A percentile compares a stretch with the other conserved stretches of the same genome.
These are phyloP conservation scores for Arctium minus DNA, from an alignment of 129 eudicot genomes.

Conservation along the genomic window DNA sequence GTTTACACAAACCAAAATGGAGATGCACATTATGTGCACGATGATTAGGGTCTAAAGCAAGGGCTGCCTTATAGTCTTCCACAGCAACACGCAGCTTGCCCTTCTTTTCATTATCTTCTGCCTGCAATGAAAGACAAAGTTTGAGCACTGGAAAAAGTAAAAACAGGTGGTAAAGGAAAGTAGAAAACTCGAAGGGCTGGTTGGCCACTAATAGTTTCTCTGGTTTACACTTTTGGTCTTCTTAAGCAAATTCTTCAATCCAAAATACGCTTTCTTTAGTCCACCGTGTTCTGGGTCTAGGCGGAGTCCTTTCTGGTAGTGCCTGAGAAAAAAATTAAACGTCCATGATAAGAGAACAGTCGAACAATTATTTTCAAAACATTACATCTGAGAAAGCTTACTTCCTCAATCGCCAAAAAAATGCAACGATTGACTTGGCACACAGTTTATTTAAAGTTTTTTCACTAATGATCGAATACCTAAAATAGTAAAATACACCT, in stretches of 20 bases:
- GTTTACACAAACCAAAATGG: slow-evolving; percentile 86
- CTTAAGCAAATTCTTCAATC: slow-evolving; percentile 72
- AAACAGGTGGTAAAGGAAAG: not conserved
- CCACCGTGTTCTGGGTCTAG: slow-evolving; percentile 91
- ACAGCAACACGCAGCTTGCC: slow-evolving; percentile 86
- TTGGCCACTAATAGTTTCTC: not conserved
- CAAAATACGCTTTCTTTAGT: slow-evolving; percentile 86
- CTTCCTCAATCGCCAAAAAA: not conserved
- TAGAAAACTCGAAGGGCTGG: not conserved
- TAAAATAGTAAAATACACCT: not conserved
- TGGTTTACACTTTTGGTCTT: slow-evolving; percentile 74
- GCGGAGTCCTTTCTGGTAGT: slow-evolving; percentile 96
- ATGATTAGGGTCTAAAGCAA: slow-evolving; percentile 72
- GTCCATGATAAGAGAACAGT: not conserved
- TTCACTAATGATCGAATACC: not conserved
- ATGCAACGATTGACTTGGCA: not conserved
- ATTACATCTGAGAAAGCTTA: not conserved
- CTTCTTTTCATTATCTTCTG: slow-evolving; percentile 81
- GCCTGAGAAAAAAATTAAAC: slow-evolving; percentile 44
- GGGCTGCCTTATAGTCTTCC: slow-evolving; percentile 75
- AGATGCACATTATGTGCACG: slow-evolving; percentile 73
- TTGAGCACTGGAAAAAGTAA: not conserved
- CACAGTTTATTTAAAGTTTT: not conserved
- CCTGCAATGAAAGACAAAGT: slow-evolving; percentile 41
- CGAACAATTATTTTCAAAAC: not conserved